Conservation (phyloP, 371 early-diverging fungal species). For the Fennellomyces sp. region DNA sequence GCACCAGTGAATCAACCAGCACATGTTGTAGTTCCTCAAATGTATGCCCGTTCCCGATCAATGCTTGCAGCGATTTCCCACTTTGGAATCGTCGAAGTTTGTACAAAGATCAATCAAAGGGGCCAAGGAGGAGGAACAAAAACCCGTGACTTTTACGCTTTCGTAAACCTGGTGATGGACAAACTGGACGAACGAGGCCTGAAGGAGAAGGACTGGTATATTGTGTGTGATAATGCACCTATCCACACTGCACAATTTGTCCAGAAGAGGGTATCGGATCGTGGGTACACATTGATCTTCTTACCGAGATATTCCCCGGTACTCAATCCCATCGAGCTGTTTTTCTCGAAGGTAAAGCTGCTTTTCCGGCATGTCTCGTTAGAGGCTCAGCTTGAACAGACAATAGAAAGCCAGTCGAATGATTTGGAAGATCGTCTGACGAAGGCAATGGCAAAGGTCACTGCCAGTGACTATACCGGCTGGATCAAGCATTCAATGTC, state of each 20-base stretch:
- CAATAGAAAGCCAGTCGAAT: too few species aligned
- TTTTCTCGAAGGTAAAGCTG: neutral
- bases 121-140: neutral
- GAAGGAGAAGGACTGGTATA: neutral
- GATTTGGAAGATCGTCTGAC: too few species aligned
- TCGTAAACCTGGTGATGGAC: slow-evolving; percentile 7
- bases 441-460: too few species aligned
- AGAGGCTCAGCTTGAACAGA: too few species aligned
- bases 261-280: neutral
- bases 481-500: too few species aligned
- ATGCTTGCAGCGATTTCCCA: slow-evolving; percentile 5
- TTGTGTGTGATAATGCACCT: slow-evolving; percentile 13
- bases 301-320: slow-evolving; percentile 15
- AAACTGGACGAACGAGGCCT: neutral
- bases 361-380: neutral
- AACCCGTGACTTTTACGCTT: neutral
- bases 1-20: neutral
- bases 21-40: neutral
- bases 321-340: slow-evolving; percentile 14
- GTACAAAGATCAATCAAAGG: neutral
- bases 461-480: too few species aligned
- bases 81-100: neutral
- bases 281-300: slow-evolving; percentile 11
- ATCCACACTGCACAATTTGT: slow-evolving; percentile 5
- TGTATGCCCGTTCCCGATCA: neutral